Base-by-base conservation (phyloP, 768 basidiomycete species). In the Suillus cothurnatus region DNA sequence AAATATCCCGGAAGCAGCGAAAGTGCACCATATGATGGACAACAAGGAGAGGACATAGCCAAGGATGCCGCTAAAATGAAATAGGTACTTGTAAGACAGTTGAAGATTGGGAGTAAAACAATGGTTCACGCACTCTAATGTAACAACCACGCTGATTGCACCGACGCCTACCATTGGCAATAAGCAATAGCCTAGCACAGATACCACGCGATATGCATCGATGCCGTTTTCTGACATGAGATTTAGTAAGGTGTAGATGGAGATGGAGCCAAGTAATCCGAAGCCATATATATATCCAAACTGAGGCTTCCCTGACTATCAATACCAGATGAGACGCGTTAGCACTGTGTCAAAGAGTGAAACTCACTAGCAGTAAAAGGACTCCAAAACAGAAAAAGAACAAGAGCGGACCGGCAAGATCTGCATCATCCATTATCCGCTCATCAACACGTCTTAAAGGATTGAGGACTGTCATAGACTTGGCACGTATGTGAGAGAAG, bases 271-370 rank as follows among this genome's bases (percentile, higher is more conserved):
- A 70, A 99, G 86, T n/a, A 98, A 86, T 61, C 92, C 97, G 68
- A 99, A 93, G 43, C 97, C 97, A 76, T 99, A 99, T 65, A 99
- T 99, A 77, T 98, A 99, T 58, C 93, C 95, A 78, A 99, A 99
- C 75, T 99, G 97, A 5, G 94, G 93, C 81, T 97, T 98, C 65
- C 97, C 97, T 7, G 97, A 97, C 97, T 99, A 71, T 34, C 0
- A 32, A 21, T 4, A 41, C 41, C 61, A 71, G 1, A 72, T 62
- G 59, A n/a, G 39, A 26, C 8, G 12, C 32, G n/a, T 61, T 43
- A 21, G 36, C 7, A 39, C 14, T 19, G 58, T 19, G 39, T 26
- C 15, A 36, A 28, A 32, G 59, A 36, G 39, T 31, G 47, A 57
- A 19, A 87, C 95, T 72, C 64, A 98, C 97, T 67, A 99, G 86